Conservation (phyloP, 495 filamentous ascomycete genomes). For the Friedmanniomyces simplex region DNA sequence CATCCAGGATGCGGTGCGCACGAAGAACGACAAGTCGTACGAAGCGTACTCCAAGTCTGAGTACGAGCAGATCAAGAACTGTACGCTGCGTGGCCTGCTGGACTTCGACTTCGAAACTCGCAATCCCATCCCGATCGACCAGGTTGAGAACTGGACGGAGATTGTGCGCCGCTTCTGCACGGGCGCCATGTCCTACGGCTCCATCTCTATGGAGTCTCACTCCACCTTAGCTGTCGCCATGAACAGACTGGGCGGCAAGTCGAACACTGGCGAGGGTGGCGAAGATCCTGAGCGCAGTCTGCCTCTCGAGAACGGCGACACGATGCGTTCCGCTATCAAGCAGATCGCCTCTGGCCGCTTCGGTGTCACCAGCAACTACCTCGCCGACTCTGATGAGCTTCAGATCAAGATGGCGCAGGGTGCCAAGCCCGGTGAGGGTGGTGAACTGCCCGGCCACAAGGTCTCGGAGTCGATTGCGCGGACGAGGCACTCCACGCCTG, state of each 20-base stretch:
- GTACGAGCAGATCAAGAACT: slow-evolving; percentile 97
- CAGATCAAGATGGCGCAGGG: slow-evolving; percentile 99
- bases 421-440: slow-evolving; percentile 96
- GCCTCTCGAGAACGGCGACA: slow-evolving; percentile 83
- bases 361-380: slow-evolving; percentile 94
- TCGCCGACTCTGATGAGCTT: slow-evolving; percentile 96
- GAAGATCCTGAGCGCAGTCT: slow-evolving; percentile 91
- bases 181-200: slow-evolving; percentile 99
- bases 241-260: slow-evolving; percentile 96
- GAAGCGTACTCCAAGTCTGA: slow-evolving; percentile 91
- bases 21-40: slow-evolving; percentile 99
- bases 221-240: slow-evolving; percentile 95
- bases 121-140: slow-evolving; percentile 84
- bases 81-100: slow-evolving; percentile 89
- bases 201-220: slow-evolving; percentile 98
- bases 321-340: slow-evolving; percentile 98
- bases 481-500: slow-evolving; percentile 96
- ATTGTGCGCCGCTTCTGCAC: slow-evolving; percentile 97
- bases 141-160: slow-evolving; percentile 98
- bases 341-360: slow-evolving; percentile 97
- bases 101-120: slow-evolving; percentile 95
- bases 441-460: slow-evolving; percentile 96
- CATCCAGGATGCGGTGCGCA: slow-evolving; percentile 94
- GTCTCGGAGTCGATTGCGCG: slow-evolving; percentile 93
- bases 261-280: slow-evolving; percentile 97